Evolutionary conservation across 2,329 filamentous ascomycete species (phyloP).

Genomic region (Xylariaceae sp.): DNA sequence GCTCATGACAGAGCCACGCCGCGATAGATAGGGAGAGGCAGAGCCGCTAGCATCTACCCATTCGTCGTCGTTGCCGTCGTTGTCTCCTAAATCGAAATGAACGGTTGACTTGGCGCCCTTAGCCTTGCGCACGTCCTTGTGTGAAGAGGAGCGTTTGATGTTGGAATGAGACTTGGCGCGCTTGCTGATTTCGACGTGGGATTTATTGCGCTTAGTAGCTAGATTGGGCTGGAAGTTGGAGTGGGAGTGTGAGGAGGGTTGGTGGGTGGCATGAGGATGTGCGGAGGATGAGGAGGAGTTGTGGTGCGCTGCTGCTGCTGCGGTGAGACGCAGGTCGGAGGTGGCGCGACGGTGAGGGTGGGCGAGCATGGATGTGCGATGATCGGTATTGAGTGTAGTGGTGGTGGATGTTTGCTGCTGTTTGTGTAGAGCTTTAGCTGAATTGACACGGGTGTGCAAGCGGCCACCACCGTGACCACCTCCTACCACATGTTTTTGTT

Average conservation of each 20-base stretch:
- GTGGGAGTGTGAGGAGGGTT: constrained; percentile 1
- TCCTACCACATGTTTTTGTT: constrained; percentile 44
- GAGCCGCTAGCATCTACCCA: constrained; percentile 65
- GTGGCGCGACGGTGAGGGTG: constrained; percentile 46
- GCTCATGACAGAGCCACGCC: constrained; percentile 47
- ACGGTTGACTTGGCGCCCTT: constrained; percentile 48
- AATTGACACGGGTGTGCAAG: constrained; percentile 49
- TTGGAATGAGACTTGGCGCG: constrained; percentile 48
- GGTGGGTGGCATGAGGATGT: neutral
- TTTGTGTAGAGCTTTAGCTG: constrained; percentile 50
- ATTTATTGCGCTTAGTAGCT: constrained; percentile 52
- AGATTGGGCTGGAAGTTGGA: constrained; percentile 33
- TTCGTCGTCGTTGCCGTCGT: constrained; percentile 50
- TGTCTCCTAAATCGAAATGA: constrained; percentile 62
- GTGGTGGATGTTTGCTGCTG: constrained; percentile 32
- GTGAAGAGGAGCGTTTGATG: constrained; percentile 51
- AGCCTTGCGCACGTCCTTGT: constrained; percentile 44
- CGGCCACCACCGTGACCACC: constrained; percentile 43
- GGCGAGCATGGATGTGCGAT: constrained; percentile 42
- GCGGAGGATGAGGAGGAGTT: constrained; percentile 1
- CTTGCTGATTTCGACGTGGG: constrained; percentile 53
- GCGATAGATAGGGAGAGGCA: constrained; percentile 55
- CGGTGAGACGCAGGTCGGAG: constrained; percentile 49
- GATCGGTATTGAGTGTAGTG: constrained; percentile 40
- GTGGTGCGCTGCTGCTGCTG: no score